phyloP scores from a whole-genome alignment of 768 basidiomycete species.

The Serpula lacrymans region DNA sequence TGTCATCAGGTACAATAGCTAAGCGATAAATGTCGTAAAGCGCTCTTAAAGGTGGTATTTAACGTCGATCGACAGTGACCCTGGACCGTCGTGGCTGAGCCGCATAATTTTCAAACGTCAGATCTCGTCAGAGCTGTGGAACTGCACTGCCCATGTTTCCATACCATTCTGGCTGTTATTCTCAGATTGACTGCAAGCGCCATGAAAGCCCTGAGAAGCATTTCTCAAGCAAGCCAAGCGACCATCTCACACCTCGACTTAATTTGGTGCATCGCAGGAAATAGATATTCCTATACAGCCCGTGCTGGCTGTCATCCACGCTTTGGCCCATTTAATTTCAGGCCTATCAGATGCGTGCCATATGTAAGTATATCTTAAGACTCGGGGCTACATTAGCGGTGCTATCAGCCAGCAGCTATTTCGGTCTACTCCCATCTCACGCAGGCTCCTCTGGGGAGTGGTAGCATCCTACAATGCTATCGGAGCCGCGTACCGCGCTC shows the following conservation, averaged over 20 bases:
- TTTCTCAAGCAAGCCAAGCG: conserved; percentile 12
- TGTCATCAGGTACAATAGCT: no score
- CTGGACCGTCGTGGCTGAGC: no score
- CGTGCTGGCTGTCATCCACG: conserved; percentile 1
- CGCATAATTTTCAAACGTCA: no score
- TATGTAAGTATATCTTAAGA: conserved; percentile 13
- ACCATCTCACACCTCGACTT: conserved; percentile 12
- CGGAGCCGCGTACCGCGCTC: conserved; percentile 8
- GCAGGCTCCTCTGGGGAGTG: conserved; percentile 1
- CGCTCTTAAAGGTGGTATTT: no score
- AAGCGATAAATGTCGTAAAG: no score
- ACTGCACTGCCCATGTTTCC: conserved; percentile 2
- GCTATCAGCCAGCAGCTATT: conserved; percentile 13
- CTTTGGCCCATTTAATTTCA: not conserved
- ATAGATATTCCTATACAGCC: not conserved
- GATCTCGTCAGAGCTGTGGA: no score
- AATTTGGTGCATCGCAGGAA: conserved; percentile 11
- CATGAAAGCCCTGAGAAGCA: not conserved
- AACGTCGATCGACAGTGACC: no score
- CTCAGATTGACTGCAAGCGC: conserved; percentile 2
- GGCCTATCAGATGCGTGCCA: conserved; percentile 13
- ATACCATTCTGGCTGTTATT: not conserved
- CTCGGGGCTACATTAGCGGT: not conserved
- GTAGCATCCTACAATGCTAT: conserved; percentile 5
- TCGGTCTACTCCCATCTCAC: conserved; percentile 7